These are phyloP conservation scores for Yamadazyma laniorum DNA, from an alignment of 805 yeast species.

Conservation along the genomic window DNA sequence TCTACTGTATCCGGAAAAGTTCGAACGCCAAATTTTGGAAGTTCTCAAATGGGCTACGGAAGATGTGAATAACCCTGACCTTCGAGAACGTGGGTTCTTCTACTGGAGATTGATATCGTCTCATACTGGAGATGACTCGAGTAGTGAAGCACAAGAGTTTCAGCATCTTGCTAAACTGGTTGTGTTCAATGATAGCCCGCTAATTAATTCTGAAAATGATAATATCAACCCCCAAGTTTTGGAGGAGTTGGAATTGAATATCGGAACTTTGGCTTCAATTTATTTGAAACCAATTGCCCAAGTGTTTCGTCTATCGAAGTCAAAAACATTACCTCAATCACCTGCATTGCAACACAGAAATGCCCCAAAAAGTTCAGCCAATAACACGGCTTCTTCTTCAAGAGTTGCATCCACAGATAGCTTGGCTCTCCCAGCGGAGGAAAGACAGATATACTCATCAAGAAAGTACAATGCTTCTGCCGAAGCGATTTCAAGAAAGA, in stretches of 20 bases:
- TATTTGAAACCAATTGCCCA: slow-evolving; percentile 81
- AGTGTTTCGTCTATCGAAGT: slow-evolving; percentile 66
- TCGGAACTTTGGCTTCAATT: slow-evolving; percentile 80
- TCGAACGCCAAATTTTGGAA: slow-evolving; percentile 56
- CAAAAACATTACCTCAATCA: slow-evolving; percentile 48
- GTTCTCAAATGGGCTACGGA: slow-evolving; percentile 71
- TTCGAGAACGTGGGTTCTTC: slow-evolving; percentile 79
- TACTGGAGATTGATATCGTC: slow-evolving; percentile 78
- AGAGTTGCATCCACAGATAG: slow-evolving; percentile 4
- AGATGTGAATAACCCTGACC: slow-evolving; percentile 75
- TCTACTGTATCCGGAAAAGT: slow-evolving; percentile 51
- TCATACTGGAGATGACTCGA: slow-evolving; percentile 29
- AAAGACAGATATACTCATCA: slow-evolving; percentile 8
- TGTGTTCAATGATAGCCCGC: slow-evolving; percentile 61
- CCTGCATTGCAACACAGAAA: slow-evolving; percentile 33
- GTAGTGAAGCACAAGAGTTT: slow-evolving; percentile 26
- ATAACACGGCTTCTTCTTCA: slow-evolving; percentile 3
- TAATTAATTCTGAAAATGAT: slow-evolving; percentile 64
- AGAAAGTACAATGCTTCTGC: slow-evolving; percentile 11
- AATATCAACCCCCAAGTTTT: slow-evolving; percentile 65
- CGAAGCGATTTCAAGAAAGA: slow-evolving; percentile 13
- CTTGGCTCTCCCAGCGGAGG: slow-evolving; percentile 2
- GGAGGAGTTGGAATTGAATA: slow-evolving; percentile 78
- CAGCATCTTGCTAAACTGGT: slow-evolving; percentile 43
- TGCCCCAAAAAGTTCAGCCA: slow-evolving; percentile 3